Evolutionary conservation across 78 protist species (phyloP), one percentile per base, ranked within the genome.

Genomic region (Mastigamoeba balamuthi): DNA sequence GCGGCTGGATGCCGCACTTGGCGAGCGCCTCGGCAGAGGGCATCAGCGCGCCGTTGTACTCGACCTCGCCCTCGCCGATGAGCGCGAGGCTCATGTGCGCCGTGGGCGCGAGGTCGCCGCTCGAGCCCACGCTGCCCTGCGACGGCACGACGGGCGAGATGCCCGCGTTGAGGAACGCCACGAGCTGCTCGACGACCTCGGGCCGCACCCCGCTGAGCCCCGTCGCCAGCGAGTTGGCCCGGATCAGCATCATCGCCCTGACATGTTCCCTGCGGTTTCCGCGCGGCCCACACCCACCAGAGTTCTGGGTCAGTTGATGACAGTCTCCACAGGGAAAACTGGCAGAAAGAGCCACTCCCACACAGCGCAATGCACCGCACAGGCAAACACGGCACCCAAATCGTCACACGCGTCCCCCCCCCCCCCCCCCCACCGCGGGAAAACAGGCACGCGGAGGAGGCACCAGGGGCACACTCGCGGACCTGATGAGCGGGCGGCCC

Each of bases 81-180:
- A 75, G 30, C 30, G 90, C 91, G 1, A 91, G 73, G 29, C 95
- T 95, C 41, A 94, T 69, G 74, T 94, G 97, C 23, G 97, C 37
- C 23, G 91, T 83, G 35, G 97, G 97, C 6, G 97, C 97, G 1
- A 94, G 80, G 75, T 94, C 97, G 7, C 97, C 97, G 10, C 77
- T 40, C 3, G 97, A 95, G 6, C 97, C 97, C 9, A 94, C 95
- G 0, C 94, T 89, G 65, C 97, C 97, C 66, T 91, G 37, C 66
- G 40, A 48, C 33, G 94, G 97, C 35, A 93, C 90, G 1, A 8
- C 58, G 64, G 95, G 84, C 23, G 91, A 66, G 52, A 81, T 76
- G 58, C 76, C 74, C 9, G 10, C 28, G 81, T 94, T 94, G 77
- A 87, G 88, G 17, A 76, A 65, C 2, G 8, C 40, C 5, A 92